These are phyloP conservation scores for Rhizoclosmatium globosum DNA, from an alignment of 192 early-diverging fungal species.

Conservation along the genomic window DNA sequence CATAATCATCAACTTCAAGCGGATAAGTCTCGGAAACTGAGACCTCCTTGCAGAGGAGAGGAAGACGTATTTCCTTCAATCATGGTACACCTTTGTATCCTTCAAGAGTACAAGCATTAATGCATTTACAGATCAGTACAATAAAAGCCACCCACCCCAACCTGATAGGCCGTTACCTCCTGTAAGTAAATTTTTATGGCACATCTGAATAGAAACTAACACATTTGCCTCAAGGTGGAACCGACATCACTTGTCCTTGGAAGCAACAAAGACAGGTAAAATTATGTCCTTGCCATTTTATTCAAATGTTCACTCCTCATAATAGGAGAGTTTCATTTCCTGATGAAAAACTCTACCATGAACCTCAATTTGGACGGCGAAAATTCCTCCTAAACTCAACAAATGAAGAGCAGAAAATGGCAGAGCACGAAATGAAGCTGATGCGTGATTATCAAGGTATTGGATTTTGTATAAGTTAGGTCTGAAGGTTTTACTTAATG, in stretches of 20 bases:
- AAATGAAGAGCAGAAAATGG: not conserved
- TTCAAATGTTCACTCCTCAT: not conserved
- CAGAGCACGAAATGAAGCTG: not conserved
- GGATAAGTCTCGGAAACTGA: constrained; percentile 1
- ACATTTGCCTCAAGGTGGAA: not conserved
- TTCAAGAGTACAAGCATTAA: not conserved
- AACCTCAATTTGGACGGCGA: constrained; percentile 14
- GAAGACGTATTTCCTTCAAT: constrained; percentile 26
- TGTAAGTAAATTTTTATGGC: not conserved
- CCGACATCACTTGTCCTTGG: constrained; percentile 5
- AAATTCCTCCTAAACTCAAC: not conserved
- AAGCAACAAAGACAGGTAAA: not conserved
- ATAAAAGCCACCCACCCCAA: not conserved
- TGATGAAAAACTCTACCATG: not conserved
- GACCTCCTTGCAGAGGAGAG: not conserved
- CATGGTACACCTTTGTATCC: constrained; percentile 4
- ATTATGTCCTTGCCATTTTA: not conserved
- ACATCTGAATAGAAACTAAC: not conserved
- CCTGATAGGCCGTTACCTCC: not conserved
- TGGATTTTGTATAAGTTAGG: not conserved
- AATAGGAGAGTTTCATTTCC: not conserved
- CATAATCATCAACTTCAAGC: not conserved
- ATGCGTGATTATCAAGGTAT: constrained; percentile 24
- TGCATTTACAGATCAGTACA: not conserved
- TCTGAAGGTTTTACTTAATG: too few relatives aligned